phyloP scores from a whole-genome alignment of 805 yeast genomes.

The Ogataea degrootiae region DNA sequence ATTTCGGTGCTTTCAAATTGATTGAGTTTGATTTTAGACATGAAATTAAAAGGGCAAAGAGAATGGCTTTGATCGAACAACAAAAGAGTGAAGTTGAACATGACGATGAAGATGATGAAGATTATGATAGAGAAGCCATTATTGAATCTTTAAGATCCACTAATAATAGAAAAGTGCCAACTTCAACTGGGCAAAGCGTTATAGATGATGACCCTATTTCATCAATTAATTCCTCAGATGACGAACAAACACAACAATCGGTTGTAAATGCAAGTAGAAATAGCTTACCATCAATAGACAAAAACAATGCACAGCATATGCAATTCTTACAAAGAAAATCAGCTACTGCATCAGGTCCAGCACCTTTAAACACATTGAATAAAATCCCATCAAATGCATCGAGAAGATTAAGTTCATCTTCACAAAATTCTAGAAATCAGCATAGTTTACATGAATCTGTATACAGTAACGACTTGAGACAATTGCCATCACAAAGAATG shows the following conservation, averaged over 20 bases:
- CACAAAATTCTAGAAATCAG: conserved; percentile 2
- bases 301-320: conserved; percentile 1
- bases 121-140: conserved; percentile 13
- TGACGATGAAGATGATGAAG: conserved; percentile 19
- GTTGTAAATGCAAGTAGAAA: neutral
- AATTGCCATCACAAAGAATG: conserved; percentile 37
- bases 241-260: neutral
- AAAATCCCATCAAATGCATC: neutral
- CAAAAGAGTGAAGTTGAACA: no score
- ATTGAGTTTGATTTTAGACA: conserved; percentile 64
- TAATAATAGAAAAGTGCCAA: neutral
- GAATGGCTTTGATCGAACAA: conserved; percentile 6
- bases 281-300: neutral
- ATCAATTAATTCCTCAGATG: conserved; percentile 10
- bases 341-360: neutral
- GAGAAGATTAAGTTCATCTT: conserved; percentile 6
- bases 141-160: conserved; percentile 8
- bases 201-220: neutral
- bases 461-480: conserved; percentile 21
- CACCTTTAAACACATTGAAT: neutral
- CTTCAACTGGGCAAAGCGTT: neutral
- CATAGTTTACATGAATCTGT: conserved; percentile 5
- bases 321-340: conserved; percentile 2
- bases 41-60: conserved; percentile 18
- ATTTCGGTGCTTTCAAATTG: conserved; percentile 68